Evolutionary conservation across 352 stramenopile genomes (phyloP).

Genomic region (Chrysophaeum taylorii): DNA sequence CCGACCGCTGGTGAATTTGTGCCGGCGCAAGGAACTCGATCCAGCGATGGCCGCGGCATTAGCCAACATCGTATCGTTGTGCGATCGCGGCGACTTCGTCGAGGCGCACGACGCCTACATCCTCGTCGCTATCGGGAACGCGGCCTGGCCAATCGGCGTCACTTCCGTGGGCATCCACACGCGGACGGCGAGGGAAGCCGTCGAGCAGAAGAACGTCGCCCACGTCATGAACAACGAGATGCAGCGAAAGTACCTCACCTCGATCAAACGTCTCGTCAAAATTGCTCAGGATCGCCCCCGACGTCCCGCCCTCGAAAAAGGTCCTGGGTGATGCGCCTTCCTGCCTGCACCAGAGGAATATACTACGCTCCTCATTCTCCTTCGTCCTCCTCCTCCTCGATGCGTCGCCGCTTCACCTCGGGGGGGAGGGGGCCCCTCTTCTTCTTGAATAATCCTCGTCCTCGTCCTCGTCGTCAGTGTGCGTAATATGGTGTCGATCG

Average conservation of each 20-base stretch:
- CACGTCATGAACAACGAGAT: conserved; percentile 99
- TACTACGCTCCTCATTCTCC: too few relatives aligned
- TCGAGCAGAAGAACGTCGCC: conserved; percentile 92
- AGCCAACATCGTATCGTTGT: conserved; percentile 85
- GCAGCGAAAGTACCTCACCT: conserved; percentile 95
- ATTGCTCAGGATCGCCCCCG: conserved; percentile 74
- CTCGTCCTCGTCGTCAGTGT: too few relatives aligned
- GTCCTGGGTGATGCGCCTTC: too few relatives aligned
- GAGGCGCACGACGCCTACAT: conserved; percentile 95
- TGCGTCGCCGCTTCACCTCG: too few relatives aligned
- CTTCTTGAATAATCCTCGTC: too few relatives aligned
- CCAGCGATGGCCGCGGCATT: conserved; percentile 59
- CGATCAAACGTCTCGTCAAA: conserved; percentile 92
- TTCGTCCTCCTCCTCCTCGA: too few relatives aligned
- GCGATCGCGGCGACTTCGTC: conserved; percentile 66
- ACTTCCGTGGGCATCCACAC: conserved; percentile 98
- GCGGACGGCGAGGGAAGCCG: conserved; percentile 80
- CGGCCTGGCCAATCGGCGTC: conserved; percentile 95
- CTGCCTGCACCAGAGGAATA: too few relatives aligned
- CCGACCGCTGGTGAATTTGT: conserved; percentile 88
- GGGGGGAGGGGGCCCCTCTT: too few relatives aligned
- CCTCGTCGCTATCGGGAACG: conserved; percentile 90
- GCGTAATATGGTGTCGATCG: too few relatives aligned
- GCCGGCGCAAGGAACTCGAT: conserved; percentile 76
- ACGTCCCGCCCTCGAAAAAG: conserved; percentile 67